Conservation (phyloP, 257 asterid genomes). For the Solanum clarkiae region DNA sequence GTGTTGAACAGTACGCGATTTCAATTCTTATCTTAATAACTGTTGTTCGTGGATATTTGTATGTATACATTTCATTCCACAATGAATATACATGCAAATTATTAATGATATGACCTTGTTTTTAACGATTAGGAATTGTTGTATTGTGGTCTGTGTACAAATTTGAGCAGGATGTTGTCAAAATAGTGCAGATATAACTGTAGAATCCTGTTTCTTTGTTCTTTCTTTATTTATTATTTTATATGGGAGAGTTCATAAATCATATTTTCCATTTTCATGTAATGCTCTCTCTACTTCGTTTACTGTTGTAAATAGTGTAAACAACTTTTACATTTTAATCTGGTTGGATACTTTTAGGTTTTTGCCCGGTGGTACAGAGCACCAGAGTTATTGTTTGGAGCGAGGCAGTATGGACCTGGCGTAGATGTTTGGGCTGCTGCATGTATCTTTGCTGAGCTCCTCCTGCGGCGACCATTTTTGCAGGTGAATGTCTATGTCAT, state of each 20-base stretch:
- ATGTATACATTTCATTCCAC: neutral
- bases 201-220: neutral
- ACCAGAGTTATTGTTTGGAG: conserved; percentile 95
- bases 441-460: conserved; percentile 95
- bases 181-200: neutral
- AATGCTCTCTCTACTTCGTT: neutral
- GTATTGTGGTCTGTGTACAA: neutral
- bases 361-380: conserved; percentile 99
- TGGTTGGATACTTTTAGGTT: conserved; percentile 36
- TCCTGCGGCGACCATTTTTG: conserved; percentile 81
- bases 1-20: neutral
- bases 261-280: neutral
- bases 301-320: neutral
- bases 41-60: neutral
- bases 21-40: neutral
- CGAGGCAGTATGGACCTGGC: conserved; percentile 97
- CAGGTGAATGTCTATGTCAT: conserved; percentile 40
- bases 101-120: neutral
- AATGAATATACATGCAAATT: neutral
- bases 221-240: neutral
- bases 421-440: conserved; percentile 99
- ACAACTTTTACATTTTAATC: conserved; percentile 1
- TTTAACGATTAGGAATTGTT: neutral
- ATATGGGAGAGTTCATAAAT: neutral
- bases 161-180: neutral